Evolutionary conservation across 257 asterid genomes (phyloP).

Genomic region (Marsdenia floribunda): DNA sequence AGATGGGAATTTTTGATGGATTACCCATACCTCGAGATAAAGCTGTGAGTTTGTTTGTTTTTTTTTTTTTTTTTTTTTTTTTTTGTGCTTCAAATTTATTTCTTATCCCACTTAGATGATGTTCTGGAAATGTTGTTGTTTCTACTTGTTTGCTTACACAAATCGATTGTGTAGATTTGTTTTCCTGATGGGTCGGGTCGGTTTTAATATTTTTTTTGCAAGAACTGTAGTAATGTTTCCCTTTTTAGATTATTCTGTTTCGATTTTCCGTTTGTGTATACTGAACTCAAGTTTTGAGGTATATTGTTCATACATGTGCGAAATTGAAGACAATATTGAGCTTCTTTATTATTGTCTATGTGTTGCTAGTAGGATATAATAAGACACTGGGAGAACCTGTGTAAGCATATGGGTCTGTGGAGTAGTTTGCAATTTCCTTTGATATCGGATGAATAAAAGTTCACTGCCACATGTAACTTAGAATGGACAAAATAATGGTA

Average conservation of each 20-base stretch:
- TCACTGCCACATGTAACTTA: background rate
- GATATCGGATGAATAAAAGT: background rate
- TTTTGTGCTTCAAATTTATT: background rate
- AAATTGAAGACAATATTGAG: background rate
- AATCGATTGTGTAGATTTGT: background rate
- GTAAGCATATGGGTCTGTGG: background rate
- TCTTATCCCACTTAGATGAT: no score
- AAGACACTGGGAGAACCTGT: background rate
- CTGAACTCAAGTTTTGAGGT: background rate
- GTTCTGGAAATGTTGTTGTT: background rate
- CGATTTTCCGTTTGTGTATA: background rate
- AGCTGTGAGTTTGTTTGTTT: slow-evolving; percentile 46
- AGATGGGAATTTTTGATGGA: slow-evolving; percentile 89
- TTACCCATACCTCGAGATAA: slow-evolving; percentile 83
- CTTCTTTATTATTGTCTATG: background rate
- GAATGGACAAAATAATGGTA: background rate
- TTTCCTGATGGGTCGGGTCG: background rate
- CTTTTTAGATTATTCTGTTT: background rate
- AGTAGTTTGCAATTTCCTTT: background rate
- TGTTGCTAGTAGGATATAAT: background rate
- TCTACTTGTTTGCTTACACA: background rate
- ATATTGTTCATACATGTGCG: background rate
- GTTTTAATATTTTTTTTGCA: background rate
- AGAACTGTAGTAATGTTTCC: background rate
- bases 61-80: background rate